Evolutionary conservation across 352 stramenopile species (phyloP), one percentile per base, ranked within the genome.

Genomic region (Globisporangium canariense): DNA sequence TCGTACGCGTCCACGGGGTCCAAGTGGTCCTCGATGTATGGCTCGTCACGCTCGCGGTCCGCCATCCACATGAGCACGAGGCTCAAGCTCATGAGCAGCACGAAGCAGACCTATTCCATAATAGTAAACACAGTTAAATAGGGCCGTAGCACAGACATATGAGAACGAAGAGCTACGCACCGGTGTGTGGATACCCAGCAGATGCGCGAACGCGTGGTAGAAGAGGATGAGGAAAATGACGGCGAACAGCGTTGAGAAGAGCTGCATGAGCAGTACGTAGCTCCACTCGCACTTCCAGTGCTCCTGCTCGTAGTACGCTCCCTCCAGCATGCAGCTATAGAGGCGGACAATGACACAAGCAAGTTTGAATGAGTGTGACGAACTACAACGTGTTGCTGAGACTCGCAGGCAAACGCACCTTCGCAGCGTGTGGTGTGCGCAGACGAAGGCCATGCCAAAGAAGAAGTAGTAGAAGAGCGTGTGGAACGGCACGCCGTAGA

Each of bases 1-100:
- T 94, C 86, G 63, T 93, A 92, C 30, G 69, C 75, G 52, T 90
- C 83, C 38, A 89, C 76, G 4, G 83, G 73, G 7, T 86, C 78
- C 18, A 93, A 71, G 6, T 68, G 46, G 53, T 79, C 69, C 51
- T 90, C 71, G 9, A 93, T 67, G 45, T 79, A 71, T 20, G 79
- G 66, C 8, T 79, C 75, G 34, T 90, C 83, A 76, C 73, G 74
- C 38, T 87, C 78, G 30, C 83, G 79, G 55, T 92, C 83, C 7
- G 83, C 79, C 78, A 93, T 88, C 78, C 82, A 93, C 43, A 69
- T 75, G 18, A 91, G 40, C 50, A 90, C 36, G 20, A 89, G 67
- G 60, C 78, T 89, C 14, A 87, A 25, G 2, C 56, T 61, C 4
- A 89, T 62, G 22, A 89, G 49, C 40, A 90, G 59, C 3, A 73